Evolutionary conservation across 441 rosid species (phyloP).

Genomic region (Caryocar brasiliense): DNA sequence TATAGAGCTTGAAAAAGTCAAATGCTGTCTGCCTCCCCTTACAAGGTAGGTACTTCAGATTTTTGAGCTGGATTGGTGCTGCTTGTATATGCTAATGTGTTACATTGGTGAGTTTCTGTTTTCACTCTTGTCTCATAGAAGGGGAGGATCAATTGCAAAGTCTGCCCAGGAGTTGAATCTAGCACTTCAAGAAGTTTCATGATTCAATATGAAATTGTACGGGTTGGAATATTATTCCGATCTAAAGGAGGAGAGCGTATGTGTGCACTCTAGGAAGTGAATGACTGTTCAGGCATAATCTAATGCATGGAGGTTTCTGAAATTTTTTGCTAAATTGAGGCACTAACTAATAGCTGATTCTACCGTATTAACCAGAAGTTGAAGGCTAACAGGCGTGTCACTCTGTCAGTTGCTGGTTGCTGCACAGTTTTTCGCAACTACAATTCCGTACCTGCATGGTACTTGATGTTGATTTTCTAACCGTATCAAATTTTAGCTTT

Average conservation of each 20-base stretch:
- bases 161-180: conserved; percentile 74
- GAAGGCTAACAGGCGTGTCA: conserved; percentile 13
- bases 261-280: conserved; percentile 16
- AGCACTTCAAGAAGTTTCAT: conserved; percentile 68
- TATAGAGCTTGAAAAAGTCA: conserved; percentile 82
- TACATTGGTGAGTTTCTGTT: too few relatives aligned
- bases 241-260: conserved; percentile 21
- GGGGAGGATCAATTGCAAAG: conserved; percentile 75
- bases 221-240: conserved; percentile 16
- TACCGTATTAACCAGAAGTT: conserved; percentile 21
- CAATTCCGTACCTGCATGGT: not conserved
- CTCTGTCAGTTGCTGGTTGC: conserved; percentile 12
- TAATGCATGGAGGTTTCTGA: not conserved
- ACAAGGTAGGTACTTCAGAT: conserved; percentile 36
- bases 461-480: conserved; percentile 4
- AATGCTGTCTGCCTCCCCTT: conserved; percentile 50
- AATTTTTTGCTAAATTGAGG: conserved; percentile 17
- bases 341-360: conserved; percentile 22
- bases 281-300: conserved; percentile 5
- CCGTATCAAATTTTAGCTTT: conserved; percentile 15
- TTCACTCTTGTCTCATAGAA: conserved; percentile 28
- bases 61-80: not conserved
- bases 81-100: not conserved
- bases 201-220: conserved; percentile 10
- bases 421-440: conserved; percentile 12